Base-by-base conservation (phyloP, 2,329 filamentous ascomycete species). In the Nigrospora sphaerica region DNA sequence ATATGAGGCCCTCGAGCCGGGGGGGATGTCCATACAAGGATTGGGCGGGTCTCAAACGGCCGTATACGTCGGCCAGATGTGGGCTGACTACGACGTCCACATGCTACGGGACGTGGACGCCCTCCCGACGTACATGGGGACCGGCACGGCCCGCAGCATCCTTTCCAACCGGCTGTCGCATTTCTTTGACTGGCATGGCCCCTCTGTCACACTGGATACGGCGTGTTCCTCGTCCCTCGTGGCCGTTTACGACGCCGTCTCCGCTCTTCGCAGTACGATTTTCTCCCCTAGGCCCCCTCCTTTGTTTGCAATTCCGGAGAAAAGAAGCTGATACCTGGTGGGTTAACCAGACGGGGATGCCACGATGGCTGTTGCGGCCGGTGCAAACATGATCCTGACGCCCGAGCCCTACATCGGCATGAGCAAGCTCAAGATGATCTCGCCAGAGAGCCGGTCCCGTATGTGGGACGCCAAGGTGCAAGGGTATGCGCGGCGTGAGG, bases 381-480 rank as follows among this genome's bases (percentile, higher is more conserved):
- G 32, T 10, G 10, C 32, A 10, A 34, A 34, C 14, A 34, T 34
- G 14, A 34, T 34, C 32, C 52, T 72, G 11, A 64, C 64, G 0
- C 69, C 69, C 0, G 67, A 71, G 45, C 65, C 68, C 42, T 71
- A 69, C 54, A 60, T 71, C n/a, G 62, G 61, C 37, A 68, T 69
- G 51, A 66, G 66, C 0, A 68, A 61, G 39, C 54, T 73, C 18
- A 64, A 68, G 47, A 72, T 73, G 63, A 60, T 74, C 0, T 70
- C 67, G 40, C 67, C 68, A 2, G 61, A 66, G 1, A 69, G 71
- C 3, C 64, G 63, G 44, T 74, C 66, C 39, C 65, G 65, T 33
- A 71, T 70, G 59, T 79, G 72, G 62, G 78, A 81, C 49, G 57
- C 59, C 3, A 55, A 55, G 3, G 78, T 74, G 0, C 67, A 78